Evolutionary conservation across 495 filamentous ascomycete genomes (phyloP), one percentile per base, ranked within the genome.

Genomic region (Staphylotrichum longicolle): DNA sequence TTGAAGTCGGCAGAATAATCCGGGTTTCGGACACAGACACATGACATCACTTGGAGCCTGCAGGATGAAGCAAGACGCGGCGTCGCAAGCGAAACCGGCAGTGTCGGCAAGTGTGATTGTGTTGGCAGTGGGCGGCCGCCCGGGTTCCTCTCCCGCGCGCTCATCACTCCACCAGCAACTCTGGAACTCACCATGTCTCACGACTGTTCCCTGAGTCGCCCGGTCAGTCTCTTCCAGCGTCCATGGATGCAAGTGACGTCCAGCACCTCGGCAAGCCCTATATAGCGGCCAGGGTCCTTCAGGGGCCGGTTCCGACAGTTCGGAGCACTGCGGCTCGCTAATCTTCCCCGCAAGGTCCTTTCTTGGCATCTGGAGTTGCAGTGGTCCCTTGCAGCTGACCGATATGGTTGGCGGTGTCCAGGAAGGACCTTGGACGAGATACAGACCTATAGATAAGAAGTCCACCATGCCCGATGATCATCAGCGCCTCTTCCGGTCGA

Each of bases 311-410:
- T 62, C 63, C 63, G 60, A 60, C 45, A 30, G 50, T 47, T 53
- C 46, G 63, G 60, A 35, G 34, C 46, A 33, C 39, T 37, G 37
- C 64, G 56, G 64, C 60, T 63, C 64, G 64, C 64, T 63, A 66
- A 63, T 63, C 60, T 60, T 48, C 60, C 64, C 64, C 64, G 48
- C 64, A 66, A 57, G 62, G 50, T 56, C 50, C 59, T 39, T 60
- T 60, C 60, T 66, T 66, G 64, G 64, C 64, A 39, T 37, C 45
- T 60, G 45, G 53, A 65, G 57, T 60, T 65, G 47, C 63, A 65
- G 47, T 46, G 45, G 58, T 52, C 51, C 56, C 62, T 64, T 55
- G 57, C 57, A 51, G 62, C 5, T 30, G 30, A 39, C 49, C 27
- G 50, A 54, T 61, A 27, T 46, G 48, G 48, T 55, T 11, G 52